Evolutionary conservation across 2,329 filamentous ascomycete genomes (phyloP), one percentile per base, ranked within the genome.

Genomic region (Beauveria sp.): DNA sequence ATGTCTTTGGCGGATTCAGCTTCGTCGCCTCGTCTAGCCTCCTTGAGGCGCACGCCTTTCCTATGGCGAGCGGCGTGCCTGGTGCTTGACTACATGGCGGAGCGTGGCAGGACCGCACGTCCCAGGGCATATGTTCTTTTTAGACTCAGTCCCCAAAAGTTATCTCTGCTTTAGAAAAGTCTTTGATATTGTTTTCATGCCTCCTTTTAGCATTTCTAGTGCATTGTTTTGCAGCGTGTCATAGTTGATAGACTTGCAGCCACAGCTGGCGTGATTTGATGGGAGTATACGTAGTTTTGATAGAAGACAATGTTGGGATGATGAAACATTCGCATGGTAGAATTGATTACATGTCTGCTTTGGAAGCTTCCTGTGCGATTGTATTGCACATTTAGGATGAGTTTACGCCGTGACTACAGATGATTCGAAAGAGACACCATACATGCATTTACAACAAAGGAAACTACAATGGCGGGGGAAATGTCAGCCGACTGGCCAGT

Each of bases 1-100:
- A 85, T 60, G 78, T 79, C 7, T 87, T 88, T 72, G 83, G 84
- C 28, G 85, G 84, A 12, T 88, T 88, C 72, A 87, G 83, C 70
- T 88, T 83, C 67, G 83, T 85, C 61, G 83, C 83, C 12, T 81
- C 83, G 50, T 81, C 77, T 67, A 86, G 83, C 69, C 68, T 86
- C 64, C 71, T 85, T 43, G 82, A 85, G 69, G 76, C 76, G 65
- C 72, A 76, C 49, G 76, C 74, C 16, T 81, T 81, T 66, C 66
- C 67, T 43, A 60, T 70, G 45, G 53, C 53, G 14, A 38, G 26
- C 18, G 60, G 60, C 22, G 26, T 48, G 46, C 4, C 40, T 3
- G 45, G 20, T 2, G 53, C 48, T 62, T 62, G 54, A 62, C 60
- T 62, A 20, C 49, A 60, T 60, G 57, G 40, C 40, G 49, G 57